Evolutionary conservation across 495 filamentous ascomycete genomes (phyloP).

Genomic region (Neohortaea acidophila): DNA sequence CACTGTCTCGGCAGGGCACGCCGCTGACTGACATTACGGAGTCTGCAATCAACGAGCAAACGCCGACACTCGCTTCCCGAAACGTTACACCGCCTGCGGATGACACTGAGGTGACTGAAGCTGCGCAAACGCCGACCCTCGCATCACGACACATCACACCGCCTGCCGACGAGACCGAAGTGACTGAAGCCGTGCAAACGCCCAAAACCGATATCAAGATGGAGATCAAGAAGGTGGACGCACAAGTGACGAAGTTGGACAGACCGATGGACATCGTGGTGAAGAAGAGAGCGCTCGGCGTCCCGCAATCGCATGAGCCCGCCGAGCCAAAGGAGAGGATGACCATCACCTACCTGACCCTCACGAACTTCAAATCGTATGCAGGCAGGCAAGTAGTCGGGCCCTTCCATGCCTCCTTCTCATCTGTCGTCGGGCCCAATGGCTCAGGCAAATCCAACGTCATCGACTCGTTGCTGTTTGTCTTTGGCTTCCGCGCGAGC

Average conservation of each 20-base stretch:
- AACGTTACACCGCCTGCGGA: conserved; percentile 4
- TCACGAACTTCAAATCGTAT: conserved; percentile 98
- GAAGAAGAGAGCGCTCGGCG: conserved; percentile 61
- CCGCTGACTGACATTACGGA: conserved; percentile 69
- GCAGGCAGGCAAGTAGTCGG: conserved; percentile 89
- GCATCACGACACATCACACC: conserved; percentile 6
- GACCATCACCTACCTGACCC: conserved; percentile 76
- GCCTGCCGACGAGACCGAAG: conserved; percentile 3
- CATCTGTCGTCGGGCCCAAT: conserved; percentile 96
- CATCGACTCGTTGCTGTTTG: conserved; percentile 92
- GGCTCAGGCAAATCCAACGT: conserved; percentile 98
- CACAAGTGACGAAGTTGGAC: conserved; percentile 60
- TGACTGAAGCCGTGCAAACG: conserved; percentile 6
- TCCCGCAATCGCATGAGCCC: conserved; percentile 44
- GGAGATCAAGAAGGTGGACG: conserved; percentile 48
- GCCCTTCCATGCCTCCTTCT: conserved; percentile 92
- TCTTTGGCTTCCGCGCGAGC: conserved; percentile 95
- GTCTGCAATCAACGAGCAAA: conserved; percentile 47
- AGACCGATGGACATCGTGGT: conserved; percentile 89
- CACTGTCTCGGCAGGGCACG: conserved; percentile 37
- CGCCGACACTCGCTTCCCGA: conserved; percentile 16
- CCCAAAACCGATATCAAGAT: conserved; percentile 12
- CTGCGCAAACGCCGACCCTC: conserved; percentile 17
- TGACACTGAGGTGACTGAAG: conserved; percentile 7
- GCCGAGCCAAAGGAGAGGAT: conserved; percentile 65